Conservation (phyloP, 2,329 filamentous ascomycete species). For the Torrubiella hemipterigena region DNA sequence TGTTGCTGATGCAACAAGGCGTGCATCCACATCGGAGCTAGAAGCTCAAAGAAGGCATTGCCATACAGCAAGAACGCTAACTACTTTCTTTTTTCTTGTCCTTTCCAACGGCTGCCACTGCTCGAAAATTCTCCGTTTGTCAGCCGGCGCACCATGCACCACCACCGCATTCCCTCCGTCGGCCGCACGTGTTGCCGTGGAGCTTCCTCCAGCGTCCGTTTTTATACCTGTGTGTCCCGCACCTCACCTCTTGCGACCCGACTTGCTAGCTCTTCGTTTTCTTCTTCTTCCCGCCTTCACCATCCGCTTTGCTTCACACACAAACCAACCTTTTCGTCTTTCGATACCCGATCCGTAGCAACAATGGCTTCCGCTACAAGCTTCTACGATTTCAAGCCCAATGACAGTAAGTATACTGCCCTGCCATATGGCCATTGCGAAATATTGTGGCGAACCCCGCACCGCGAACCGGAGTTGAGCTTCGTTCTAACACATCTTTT, state of each 20-base stretch:
- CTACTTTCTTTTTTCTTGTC: too few species aligned
- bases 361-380: slow-evolving; percentile 27
- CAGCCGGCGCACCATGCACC: too few species aligned
- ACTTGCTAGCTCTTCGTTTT: slow-evolving; percentile 11
- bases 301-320: slow-evolving; percentile 2
- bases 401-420: slow-evolving; percentile 64
- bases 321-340: background rate
- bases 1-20: too few species aligned
- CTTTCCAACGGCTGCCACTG: too few species aligned
- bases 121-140: too few species aligned
- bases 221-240: background rate
- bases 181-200: background rate
- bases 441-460: background rate
- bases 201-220: background rate
- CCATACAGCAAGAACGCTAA: too few species aligned
- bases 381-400: slow-evolving; percentile 78
- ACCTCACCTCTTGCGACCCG: background rate
- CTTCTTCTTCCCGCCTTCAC: too few species aligned
- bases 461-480: slow-evolving; percentile 1
- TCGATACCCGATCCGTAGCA: slow-evolving; percentile 4
- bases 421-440: too few species aligned
- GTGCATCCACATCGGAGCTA: too few species aligned
- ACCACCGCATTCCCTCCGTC: too few species aligned
- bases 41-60: too few species aligned
- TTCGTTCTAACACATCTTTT: too few species aligned